A percentile compares a stretch with the other conserved stretches of the same genome.
Conservation (phyloP, 2,329 filamentous ascomycete genomes). For the Periglandula ipomoeae region DNA sequence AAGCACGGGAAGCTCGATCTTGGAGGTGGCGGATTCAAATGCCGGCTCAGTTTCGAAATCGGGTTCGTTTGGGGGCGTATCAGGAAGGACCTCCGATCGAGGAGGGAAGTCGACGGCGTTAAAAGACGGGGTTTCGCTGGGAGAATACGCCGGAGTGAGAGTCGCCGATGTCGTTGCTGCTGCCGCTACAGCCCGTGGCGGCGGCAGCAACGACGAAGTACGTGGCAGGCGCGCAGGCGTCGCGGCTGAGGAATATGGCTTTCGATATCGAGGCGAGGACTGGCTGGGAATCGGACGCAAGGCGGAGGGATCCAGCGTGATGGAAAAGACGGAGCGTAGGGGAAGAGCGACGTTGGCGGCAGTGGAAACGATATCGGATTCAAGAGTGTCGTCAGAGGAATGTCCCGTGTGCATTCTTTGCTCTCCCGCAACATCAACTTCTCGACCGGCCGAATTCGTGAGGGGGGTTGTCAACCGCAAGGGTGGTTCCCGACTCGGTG, state of each 20-base stretch:
- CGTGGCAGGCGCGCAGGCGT: slow-evolving; percentile 28
- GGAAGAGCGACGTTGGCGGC: neutral
- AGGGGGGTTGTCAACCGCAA: neutral
- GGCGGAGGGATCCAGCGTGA: slow-evolving; percentile 4
- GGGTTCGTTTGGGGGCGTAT: slow-evolving; percentile 7
- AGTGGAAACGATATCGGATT: neutral
- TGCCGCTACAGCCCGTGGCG: slow-evolving; percentile 17
- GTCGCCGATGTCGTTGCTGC: slow-evolving; percentile 10
- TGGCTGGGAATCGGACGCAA: slow-evolving; percentile 1
- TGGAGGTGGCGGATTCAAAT: neutral
- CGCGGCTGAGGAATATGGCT: slow-evolving; percentile 19
- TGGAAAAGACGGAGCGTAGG: neutral
- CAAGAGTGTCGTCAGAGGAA: neutral
- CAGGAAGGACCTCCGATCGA: neutral
- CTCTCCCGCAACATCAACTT: neutral
- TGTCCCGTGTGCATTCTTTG: slow-evolving; percentile 4
- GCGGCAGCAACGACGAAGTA: slow-evolving; percentile 35
- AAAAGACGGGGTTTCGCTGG: slow-evolving; percentile 2
- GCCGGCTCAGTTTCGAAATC: neutral
- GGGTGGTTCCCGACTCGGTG: neutral
- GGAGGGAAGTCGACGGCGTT: neutral
- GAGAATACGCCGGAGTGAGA: slow-evolving; percentile 4
- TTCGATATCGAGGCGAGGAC: slow-evolving; percentile 14
- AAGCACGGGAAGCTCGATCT: slow-evolving; percentile 3
- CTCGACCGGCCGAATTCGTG: too few relatives aligned